phyloP scores from a whole-genome alignment of 768 basidiomycete genomes.

The Phylloporus scabripes region DNA sequence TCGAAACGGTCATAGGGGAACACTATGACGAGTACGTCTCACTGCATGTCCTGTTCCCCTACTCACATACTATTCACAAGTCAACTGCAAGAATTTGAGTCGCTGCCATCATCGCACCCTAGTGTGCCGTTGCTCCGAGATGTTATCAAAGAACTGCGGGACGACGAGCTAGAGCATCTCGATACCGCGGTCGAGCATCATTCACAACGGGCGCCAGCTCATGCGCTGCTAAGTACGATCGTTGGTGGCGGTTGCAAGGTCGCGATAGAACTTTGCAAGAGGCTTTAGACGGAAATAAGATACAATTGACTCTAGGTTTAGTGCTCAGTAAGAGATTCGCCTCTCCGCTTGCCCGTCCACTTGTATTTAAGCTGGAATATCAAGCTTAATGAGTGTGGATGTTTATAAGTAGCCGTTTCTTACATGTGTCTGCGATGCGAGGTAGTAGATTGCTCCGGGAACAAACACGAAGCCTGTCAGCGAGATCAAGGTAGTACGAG shows the following conservation, averaged over 20 bases:
- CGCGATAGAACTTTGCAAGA: slow-evolving; percentile 87
- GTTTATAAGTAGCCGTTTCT: slow-evolving; percentile 28
- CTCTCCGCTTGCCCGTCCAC: slow-evolving; percentile 48
- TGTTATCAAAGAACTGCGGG: slow-evolving; percentile 78
- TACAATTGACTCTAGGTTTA: slow-evolving; percentile 10
- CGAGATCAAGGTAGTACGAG: slow-evolving; percentile 53
- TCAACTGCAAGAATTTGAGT: slow-evolving; percentile 73
- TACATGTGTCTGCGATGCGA: slow-evolving; percentile 36
- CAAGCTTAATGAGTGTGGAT: slow-evolving; percentile 2
- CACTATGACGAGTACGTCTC: slow-evolving; percentile 91
- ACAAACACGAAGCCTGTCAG: slow-evolving; percentile 60
- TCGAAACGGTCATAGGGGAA: slow-evolving; percentile 96
- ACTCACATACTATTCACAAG: slow-evolving; percentile 36
- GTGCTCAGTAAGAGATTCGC: slow-evolving; percentile 34
- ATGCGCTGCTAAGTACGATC: slow-evolving; percentile 81
- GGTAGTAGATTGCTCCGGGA: slow-evolving; percentile 50
- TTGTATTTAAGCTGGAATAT: slow-evolving; percentile 44
- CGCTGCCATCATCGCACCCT: slow-evolving; percentile 60
- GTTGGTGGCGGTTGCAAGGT: slow-evolving; percentile 83
- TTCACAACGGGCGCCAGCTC: slow-evolving; percentile 86
- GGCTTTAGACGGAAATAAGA: slow-evolving; percentile 42
- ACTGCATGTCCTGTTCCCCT: neutral
- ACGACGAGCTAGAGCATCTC: slow-evolving; percentile 93
- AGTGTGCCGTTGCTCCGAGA: slow-evolving; percentile 70
- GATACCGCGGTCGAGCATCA: slow-evolving; percentile 85